Percentiles rank a stretch among this genome's conserved stretches.
Evolutionary conservation across 1,284 basidiomycete genomes (phyloP).

Genomic region (Malassezia restricta): DNA sequence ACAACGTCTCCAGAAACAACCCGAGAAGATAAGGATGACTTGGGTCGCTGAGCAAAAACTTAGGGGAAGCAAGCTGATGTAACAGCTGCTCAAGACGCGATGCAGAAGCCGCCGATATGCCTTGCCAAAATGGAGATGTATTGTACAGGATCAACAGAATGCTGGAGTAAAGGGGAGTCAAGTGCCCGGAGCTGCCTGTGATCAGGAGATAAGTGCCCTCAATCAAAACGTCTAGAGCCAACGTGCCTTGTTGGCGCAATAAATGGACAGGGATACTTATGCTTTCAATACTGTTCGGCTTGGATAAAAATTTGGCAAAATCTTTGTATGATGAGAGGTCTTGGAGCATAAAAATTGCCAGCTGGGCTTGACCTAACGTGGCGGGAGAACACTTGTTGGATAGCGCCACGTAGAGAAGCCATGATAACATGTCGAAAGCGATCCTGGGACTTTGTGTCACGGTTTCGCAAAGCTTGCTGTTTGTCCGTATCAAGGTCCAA

Average conservation of each 20-base stretch:
- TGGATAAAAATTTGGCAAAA: constrained; percentile 53
- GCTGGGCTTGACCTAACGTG: constrained; percentile 76
- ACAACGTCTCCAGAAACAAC: constrained; percentile 86
- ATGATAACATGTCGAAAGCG: constrained; percentile 18
- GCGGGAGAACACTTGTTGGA: constrained; percentile 50
- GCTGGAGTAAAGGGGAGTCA: constrained; percentile 56
- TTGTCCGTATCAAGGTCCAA: constrained; percentile 30
- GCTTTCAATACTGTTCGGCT: constrained; percentile 20
- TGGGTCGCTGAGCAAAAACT: constrained; percentile 81
- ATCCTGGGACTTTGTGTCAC: constrained; percentile 24
- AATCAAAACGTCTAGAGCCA: constrained; percentile 22
- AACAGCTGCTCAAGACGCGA: constrained; percentile 74
- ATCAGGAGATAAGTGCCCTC: constrained; percentile 72
- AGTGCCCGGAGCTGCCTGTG: constrained; percentile 58
- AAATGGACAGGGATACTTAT: constrained; percentile 18
- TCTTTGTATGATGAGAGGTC: constrained; percentile 69
- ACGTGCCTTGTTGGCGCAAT: constrained; percentile 14
- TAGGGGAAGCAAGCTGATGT: constrained; percentile 72
- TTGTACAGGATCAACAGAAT: constrained; percentile 81
- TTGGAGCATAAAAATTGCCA: constrained; percentile 81
- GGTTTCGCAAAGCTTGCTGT: constrained; percentile 28
- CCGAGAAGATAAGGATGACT: constrained; percentile 81
- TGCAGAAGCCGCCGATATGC: constrained; percentile 63
- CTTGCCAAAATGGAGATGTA: constrained; percentile 68
- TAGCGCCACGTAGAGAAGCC: constrained; percentile 26